Evolutionary conservation across 352 stramenopile genomes (phyloP), one percentile per base, ranked within the genome.

Genomic region (Globisporangium acanthophoron): DNA sequence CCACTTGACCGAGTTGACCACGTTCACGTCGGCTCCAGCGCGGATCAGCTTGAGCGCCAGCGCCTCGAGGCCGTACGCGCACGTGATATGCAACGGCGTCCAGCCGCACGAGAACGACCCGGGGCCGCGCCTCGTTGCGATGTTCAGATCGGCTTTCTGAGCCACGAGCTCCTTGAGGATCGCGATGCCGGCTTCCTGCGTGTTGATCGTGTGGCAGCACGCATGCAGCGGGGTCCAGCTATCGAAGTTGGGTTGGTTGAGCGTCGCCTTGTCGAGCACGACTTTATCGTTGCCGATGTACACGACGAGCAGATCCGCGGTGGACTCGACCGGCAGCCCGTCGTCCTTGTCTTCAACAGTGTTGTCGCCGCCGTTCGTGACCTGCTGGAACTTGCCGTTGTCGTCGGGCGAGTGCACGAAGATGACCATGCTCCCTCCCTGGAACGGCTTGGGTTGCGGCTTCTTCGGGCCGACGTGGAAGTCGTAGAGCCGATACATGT

Each of bases 401-500:
- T 56, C 56, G 52, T 85, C 75, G 0, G 78, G 75, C 0, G 71
- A 77, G 37, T 74, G 75, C 47, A 91, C 81, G 18, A 88, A 66
- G 35, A 89, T 54, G 47, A 89, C 56, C 75, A 89, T 85, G 52
- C 83, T 78, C 39, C 81, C 78, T 18, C 68, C 60, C 41, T 88
- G 72, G 51, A 89, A 88, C 50, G 50, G 55, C n/a, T 59, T 59
- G 12, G 57, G 64, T 46, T 71, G 65, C 35, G 78, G 72, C 60
- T 85, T 86, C 62, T 81, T 84, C 1, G 79, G 78, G 2, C 80
- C 84, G n/a, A 91, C 60, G 53, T 90, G 79, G 56, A 93, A 93
- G 60, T 93, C 84, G 50, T 88, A 90, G 53, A 90, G 60, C 5
- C 83, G 77, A 62, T 90, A 93, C 65, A 91, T 68, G 49, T 90